Base-by-base conservation (phyloP, 2,329 filamentous ascomycete genomes). In the Daldinia sp. region DNA sequence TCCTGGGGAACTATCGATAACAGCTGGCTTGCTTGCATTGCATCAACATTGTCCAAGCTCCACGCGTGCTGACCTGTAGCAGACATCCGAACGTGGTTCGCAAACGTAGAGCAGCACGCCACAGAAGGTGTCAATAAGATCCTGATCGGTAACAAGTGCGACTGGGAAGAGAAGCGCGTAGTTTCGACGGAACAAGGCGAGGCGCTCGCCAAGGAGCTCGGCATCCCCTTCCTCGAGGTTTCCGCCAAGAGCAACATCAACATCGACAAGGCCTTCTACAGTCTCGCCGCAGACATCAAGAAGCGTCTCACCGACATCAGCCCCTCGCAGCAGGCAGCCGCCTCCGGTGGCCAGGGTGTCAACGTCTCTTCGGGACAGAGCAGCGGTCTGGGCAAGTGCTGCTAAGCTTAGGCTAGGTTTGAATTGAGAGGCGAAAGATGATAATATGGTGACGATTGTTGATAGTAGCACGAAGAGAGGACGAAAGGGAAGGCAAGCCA, bases 21-120 rank as follows among this genome's bases (percentile, higher is more conserved):
- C 11, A 5, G 32, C 27, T 52, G 7, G 32, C 27, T 52, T 52
- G 27, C 15, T 55, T 56, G 50, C 9, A 56, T 37, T n/a, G 27
- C 23, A 45, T 23, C 13, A 54, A 27, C 29, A n/a, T 21, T 61
- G 23, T 25, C 8, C 9, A 39, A 58, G 51, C 37, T 25, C 35
- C 34, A 15, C 9, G 19, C 43, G 58, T 64, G 60, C 68, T 69
- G 59, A 70, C 66, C 41, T 56, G 48, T 68, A 27, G 60, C 76
- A 98, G 95, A 99, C 81, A 99, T 99, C 79, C 91, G 94, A 75
- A 98, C 95, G 70, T 99, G 95, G 95, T 99, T 99, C 82, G 94
- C 94, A 76, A 98, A 99, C 81, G 94, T 97, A 72, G 94, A 97
- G 79, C 94, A 97, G 80, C 94, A 99, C 81, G 95, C 95, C 61